These are phyloP conservation scores for Arthrobotrys megalospora DNA, from an alignment of 2,329 filamentous ascomycete species.

Conservation along the genomic window DNA sequence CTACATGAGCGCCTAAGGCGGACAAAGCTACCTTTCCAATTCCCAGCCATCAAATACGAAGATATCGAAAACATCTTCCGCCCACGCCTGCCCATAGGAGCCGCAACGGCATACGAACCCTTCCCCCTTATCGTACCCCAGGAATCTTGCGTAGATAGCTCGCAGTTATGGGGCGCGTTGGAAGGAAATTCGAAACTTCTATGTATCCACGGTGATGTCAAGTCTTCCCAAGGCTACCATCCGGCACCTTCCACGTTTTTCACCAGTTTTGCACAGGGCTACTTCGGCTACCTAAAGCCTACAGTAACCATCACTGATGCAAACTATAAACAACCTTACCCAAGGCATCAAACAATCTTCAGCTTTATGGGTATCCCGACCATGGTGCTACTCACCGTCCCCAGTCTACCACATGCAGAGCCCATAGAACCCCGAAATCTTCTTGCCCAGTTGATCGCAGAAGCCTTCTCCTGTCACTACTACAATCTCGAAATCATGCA, in stretches of 20 bases:
- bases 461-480: constrained; percentile 41
- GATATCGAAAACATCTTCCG: constrained; percentile 28
- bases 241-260: constrained; percentile 3
- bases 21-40: constrained; percentile 37
- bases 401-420: constrained; percentile 5
- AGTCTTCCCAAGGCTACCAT: constrained; percentile 5
- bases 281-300: constrained; percentile 24
- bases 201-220: not conserved
- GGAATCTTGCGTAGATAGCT: not conserved
- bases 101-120: constrained; percentile 1
- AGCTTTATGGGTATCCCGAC: constrained; percentile 27
- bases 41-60: constrained; percentile 42
- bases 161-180: not conserved
- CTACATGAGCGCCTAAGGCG: constrained; percentile 25
- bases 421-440: constrained; percentile 4
- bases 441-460: constrained; percentile 34
- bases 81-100: not conserved
- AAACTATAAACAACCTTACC: constrained; percentile 30
- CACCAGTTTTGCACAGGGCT: not conserved
- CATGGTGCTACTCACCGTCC: constrained; percentile 27
- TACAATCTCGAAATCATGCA: constrained; percentile 43
- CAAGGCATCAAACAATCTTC: constrained; percentile 34
- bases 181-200: constrained; percentile 4
- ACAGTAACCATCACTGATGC: constrained; percentile 6
- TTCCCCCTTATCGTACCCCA: constrained; percentile 15